Percentiles rank a stretch among this genome's conserved stretches.
These are phyloP conservation scores for Apiospora hydei DNA, from an alignment of 2,329 filamentous ascomycete species.

Conservation along the genomic window DNA sequence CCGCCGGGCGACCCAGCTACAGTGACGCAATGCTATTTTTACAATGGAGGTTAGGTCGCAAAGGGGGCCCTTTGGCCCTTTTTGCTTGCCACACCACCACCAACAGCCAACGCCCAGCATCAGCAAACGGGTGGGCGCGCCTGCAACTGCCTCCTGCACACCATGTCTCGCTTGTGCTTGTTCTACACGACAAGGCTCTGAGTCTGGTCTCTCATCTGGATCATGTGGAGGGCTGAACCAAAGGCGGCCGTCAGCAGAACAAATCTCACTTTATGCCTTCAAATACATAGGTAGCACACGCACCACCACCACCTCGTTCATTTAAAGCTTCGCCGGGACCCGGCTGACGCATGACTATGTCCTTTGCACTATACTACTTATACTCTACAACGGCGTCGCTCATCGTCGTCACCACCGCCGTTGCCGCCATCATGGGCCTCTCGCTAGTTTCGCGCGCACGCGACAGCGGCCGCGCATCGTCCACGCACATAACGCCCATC, in stretches of 20 bases:
- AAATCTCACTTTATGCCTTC: background rate
- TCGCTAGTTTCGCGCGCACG: background rate
- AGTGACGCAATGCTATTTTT: conserved; percentile 10
- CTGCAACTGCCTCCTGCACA: background rate
- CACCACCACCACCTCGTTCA: background rate
- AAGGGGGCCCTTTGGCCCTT: background rate
- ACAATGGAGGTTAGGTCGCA: conserved; percentile 3
- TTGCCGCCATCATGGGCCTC: background rate
- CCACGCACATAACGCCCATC: background rate
- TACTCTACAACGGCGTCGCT: background rate
- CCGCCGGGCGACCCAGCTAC: conserved; percentile 5
- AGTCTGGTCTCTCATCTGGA: background rate
- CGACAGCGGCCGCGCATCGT: background rate
- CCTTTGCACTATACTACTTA: conserved; percentile 15
- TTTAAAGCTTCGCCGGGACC: background rate
- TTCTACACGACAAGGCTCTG: background rate
- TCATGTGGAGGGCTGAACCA: background rate
- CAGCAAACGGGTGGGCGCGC: background rate
- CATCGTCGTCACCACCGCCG: background rate
- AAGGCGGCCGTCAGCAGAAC: conserved; percentile 3
- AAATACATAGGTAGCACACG: background rate
- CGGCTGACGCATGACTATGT: background rate
- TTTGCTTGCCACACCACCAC: conserved; percentile 2
- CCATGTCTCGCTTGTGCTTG: background rate
- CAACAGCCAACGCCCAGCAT: background rate